Evolutionary conservation across 2,329 filamentous ascomycete species (phyloP), one percentile per base, ranked within the genome.

Genomic region (Paraphaeosphaeria sporulosa): DNA sequence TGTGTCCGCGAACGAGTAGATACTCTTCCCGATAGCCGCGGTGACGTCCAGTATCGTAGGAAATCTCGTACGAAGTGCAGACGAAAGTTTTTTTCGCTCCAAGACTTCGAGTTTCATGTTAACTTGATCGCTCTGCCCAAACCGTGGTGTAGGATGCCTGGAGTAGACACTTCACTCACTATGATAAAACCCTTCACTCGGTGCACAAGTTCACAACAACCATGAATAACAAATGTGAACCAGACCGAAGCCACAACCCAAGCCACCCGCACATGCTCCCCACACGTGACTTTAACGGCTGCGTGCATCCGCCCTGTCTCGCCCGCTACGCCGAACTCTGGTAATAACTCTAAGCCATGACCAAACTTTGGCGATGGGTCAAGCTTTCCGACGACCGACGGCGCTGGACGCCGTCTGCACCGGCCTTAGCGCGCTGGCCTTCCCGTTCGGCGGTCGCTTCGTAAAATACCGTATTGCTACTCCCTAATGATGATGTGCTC

Each of bases 301-400:
- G n/a, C n/a, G n/a, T n/a, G n/a, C n/a, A n/a, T n/a, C n/a, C n/a
- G n/a, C n/a, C n/a, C n/a, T n/a, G 32, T 21, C 48, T 50, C n/a
- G n/a, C 30, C 23, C 48, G 32, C 30, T 50, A 50, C 17, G 30
- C 32, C 25, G 2, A 17, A 17, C 25, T 48, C 2, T 30, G 25
- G 25, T 23, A 50, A 19, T 38, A 32, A 38, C 32, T 36, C 48
- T 10, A 12, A 38, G 17, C n/a, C 19, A 3, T 9, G 38, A 23
- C 30, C 48, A 50, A 12, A n/a, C 12, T 34, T 34, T 12, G 30
- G 19, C 17, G 32, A 38, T 23, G 30, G 30, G 21, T 38, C 32
- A 36, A 50, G 32, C 30, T 38, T 50, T 50, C 19, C 30, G 17
- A 50, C 48, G 17, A 32, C 30, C 48, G 48, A 50, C 32, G 48